Conservation (phyloP, 495 filamentous ascomycete species). For the Aspergillus affinis region DNA sequence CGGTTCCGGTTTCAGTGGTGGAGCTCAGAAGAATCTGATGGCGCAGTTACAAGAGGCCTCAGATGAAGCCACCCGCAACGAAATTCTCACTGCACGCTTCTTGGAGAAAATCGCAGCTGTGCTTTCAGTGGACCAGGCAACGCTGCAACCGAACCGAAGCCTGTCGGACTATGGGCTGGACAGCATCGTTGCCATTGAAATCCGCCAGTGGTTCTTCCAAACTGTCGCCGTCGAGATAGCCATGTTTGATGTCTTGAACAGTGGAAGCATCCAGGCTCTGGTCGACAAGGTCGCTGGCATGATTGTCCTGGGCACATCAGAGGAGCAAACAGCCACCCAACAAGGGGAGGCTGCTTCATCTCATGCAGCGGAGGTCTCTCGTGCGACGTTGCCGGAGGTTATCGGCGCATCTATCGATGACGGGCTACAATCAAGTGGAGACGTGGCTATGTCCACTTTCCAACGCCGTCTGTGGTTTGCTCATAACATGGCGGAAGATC, state of each 20-base stretch:
- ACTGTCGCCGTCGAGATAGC: conserved; percentile 38
- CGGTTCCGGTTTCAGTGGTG: not conserved
- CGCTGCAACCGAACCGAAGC: conserved; percentile 2
- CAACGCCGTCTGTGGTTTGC: conserved; percentile 30
- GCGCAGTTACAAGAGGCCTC: not conserved
- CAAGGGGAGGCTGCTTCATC: not conserved
- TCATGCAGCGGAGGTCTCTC: not conserved
- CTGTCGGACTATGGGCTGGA: conserved; percentile 21
- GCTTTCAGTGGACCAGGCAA: conserved; percentile 26
- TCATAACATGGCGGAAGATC: conserved; percentile 31
- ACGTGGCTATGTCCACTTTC: conserved; percentile 29
- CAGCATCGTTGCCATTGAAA: conserved; percentile 32
- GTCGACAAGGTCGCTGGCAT: conserved; percentile 15
- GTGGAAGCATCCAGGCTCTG: conserved; percentile 19
- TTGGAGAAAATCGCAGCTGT: conserved; percentile 4
- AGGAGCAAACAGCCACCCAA: not conserved
- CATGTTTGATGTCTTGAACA: conserved; percentile 33
- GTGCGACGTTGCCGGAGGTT: conserved; percentile 10
- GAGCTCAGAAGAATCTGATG: conserved; percentile 1
- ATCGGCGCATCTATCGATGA: not conserved
- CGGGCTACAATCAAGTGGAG: not conserved
- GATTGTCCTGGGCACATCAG: conserved; percentile 7
- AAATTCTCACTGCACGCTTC: not conserved
- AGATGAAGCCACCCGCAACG: not conserved
- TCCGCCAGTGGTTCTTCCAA: conserved; percentile 37